Base-by-base conservation (phyloP, 73 alveolate genomes). In the Stentor roeselii region DNA sequence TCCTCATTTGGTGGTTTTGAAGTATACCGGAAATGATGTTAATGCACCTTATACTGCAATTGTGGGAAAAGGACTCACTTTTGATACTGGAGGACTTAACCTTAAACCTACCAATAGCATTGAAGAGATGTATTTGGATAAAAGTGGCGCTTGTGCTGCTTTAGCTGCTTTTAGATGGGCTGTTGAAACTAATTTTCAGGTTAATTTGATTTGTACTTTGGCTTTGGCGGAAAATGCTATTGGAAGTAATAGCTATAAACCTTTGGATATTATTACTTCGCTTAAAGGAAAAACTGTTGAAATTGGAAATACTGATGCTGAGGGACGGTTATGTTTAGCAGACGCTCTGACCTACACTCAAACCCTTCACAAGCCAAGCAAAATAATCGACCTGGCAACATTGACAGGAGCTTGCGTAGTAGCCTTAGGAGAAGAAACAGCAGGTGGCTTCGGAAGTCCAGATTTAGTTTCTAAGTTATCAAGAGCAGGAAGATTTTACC, bases 11-110 rank as follows among this genome's bases (percentile, higher is more conserved):
- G 86, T 93, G 3, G 86, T 84, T 41, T 89, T 95, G 3, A 76
- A 90, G 32, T 95, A 95, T 84, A 42, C 60, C 39, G 97, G 97
- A 32, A 87, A 91, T 60, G 90, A 90, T 36, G 88, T 82, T 36
- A 75, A 61, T 1, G 60, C 87, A 31, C 88, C 90, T 50, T 88
- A 88, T 67, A 78, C 87, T 78, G 98, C 98, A 42, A 67, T 97
- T 36, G 98, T 97, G 15, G 99, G 99, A 61, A 97, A 97, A 75
- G 99, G 99, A 0, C 85, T 94, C 11, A 93, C 98, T 2, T 94
- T 89, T 83, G 98, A 94, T 59, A 88, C 97, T 6, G 99, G 99
- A 6, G 99, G 99, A 14, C 92, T 93, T 67, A 93, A 95, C 78
- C 87, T 95, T 21, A 95, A 95, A 76, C 38, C 60, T 35, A 60